phyloP scores from a whole-genome alignment of 768 basidiomycete species.

The Amanita jacksonii region DNA sequence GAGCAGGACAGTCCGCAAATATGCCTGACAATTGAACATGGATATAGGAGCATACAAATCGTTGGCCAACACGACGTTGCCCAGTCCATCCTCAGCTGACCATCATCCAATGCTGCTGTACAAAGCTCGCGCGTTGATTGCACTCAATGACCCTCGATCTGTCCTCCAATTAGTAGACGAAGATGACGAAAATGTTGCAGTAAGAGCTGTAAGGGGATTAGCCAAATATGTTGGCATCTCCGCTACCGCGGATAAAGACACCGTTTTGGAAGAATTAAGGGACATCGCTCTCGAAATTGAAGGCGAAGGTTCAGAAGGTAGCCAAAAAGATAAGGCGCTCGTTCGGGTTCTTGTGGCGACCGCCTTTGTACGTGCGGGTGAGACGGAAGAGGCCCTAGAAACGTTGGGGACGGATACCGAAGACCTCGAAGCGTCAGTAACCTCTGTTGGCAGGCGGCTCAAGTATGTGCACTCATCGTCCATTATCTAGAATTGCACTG shows the following conservation, averaged over 20 bases:
- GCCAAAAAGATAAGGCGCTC: conserved; percentile 58
- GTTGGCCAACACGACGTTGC: conserved; percentile 44
- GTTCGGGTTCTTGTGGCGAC: conserved; percentile 81
- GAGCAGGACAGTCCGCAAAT: neutral
- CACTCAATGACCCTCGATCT: conserved; percentile 48
- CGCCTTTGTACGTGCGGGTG: conserved; percentile 75
- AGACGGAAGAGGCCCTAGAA: conserved; percentile 88
- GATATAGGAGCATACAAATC: conserved; percentile 55
- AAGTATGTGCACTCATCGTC: conserved; percentile 1
- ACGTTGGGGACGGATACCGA: conserved; percentile 68
- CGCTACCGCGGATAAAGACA: conserved; percentile 37
- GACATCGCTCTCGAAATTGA: conserved; percentile 85
- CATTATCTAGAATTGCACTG: conserved; percentile 56
- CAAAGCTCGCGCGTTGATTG: conserved; percentile 70
- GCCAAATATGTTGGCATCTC: conserved; percentile 64
- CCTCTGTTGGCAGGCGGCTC: neutral
- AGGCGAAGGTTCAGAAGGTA: conserved; percentile 59
- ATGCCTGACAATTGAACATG: neutral
- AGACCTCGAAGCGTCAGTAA: conserved; percentile 80
- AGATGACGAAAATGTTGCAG: conserved; percentile 51
- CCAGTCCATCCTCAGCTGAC: conserved; percentile 53
- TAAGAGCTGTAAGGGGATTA: conserved; percentile 65
- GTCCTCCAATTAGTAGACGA: conserved; percentile 48
- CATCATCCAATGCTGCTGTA: conserved; percentile 61
- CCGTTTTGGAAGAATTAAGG: conserved; percentile 69